phyloP scores from a whole-genome alignment of 768 basidiomycete genomes.

The Boletus bicolor region DNA sequence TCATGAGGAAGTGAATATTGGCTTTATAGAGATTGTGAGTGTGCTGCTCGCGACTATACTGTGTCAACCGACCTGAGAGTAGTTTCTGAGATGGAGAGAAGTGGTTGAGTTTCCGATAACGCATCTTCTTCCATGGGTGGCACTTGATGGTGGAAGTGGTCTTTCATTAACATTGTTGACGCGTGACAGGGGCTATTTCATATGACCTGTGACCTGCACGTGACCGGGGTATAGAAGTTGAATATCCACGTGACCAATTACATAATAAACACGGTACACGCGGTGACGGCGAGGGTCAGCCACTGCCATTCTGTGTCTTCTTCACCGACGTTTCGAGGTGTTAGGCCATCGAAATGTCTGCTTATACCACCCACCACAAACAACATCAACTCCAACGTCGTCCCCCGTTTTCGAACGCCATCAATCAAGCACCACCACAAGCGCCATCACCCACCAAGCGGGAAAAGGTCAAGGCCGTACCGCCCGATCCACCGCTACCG shows the following conservation, averaged over 20 bases:
- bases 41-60: too few relatives aligned
- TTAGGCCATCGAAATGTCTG: constrained; percentile 46
- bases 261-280: constrained; percentile 32
- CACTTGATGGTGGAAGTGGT: too few relatives aligned
- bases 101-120: too few relatives aligned
- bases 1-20: too few relatives aligned
- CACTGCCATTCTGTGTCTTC: background rate
- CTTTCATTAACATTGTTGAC: too few relatives aligned
- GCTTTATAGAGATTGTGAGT: too few relatives aligned
- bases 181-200: constrained; percentile 15
- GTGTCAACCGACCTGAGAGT: too few relatives aligned
- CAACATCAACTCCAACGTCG: constrained; percentile 33
- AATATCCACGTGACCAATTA: constrained; percentile 29
- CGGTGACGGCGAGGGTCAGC: constrained; percentile 14
- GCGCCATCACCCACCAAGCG: constrained; percentile 36
- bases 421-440: constrained; percentile 32
- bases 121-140: too few relatives aligned
- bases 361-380: constrained; percentile 35
- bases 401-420: constrained; percentile 43
- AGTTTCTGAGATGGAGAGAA: too few relatives aligned
- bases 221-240: constrained; percentile 22
- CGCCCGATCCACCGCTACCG: constrained; percentile 64
- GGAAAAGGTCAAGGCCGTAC: constrained; percentile 37
- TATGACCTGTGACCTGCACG: constrained; percentile 11
- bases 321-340: constrained; percentile 36